Conservation (phyloP, 2,329 filamentous ascomycete species). For the Hypoxylon sp. region DNA sequence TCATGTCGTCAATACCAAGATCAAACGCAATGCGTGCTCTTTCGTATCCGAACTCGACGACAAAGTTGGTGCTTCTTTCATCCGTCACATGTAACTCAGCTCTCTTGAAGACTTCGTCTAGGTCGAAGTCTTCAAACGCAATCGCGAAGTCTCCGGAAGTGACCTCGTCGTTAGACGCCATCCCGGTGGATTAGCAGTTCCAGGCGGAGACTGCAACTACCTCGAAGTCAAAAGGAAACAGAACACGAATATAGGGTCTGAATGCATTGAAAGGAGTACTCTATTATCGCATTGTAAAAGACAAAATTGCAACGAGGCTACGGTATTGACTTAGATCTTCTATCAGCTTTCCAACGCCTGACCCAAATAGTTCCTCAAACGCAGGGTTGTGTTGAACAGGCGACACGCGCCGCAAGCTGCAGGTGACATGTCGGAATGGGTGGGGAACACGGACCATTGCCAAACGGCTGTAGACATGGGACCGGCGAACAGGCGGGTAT, state of each 20-base stretch:
- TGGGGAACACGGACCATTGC: conserved; percentile 5
- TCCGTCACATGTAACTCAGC: conserved; percentile 59
- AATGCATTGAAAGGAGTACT: conserved; percentile 11
- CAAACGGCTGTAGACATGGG: conserved; percentile 10
- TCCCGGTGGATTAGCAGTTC: conserved; percentile 19
- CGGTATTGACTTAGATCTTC: conserved; percentile 6
- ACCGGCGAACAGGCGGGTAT: conserved; percentile 8
- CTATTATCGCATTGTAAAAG: conserved; percentile 18
- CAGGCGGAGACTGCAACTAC: not conserved
- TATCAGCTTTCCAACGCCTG: conserved; percentile 27
- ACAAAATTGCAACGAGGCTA: conserved; percentile 18
- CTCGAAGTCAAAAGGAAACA: not conserved
- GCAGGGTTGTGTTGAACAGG: conserved; percentile 36
- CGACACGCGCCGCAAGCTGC: conserved; percentile 31
- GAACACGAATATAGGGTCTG: not conserved
- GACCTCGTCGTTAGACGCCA: conserved; percentile 21
- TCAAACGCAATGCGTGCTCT: conserved; percentile 69
- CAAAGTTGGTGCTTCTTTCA: conserved; percentile 67
- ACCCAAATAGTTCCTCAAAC: conserved; percentile 16
- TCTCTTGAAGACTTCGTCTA: conserved; percentile 59
- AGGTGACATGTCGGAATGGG: conserved; percentile 26
- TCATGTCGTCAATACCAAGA: conserved; percentile 60
- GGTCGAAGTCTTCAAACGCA: conserved; percentile 67
- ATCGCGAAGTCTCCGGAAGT: conserved; percentile 31
- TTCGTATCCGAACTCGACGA: conserved; percentile 73